Evolutionary conservation across 495 filamentous ascomycete genomes (phyloP), one percentile per base, ranked within the genome.

Genomic region (Apiosordaria backusii): DNA sequence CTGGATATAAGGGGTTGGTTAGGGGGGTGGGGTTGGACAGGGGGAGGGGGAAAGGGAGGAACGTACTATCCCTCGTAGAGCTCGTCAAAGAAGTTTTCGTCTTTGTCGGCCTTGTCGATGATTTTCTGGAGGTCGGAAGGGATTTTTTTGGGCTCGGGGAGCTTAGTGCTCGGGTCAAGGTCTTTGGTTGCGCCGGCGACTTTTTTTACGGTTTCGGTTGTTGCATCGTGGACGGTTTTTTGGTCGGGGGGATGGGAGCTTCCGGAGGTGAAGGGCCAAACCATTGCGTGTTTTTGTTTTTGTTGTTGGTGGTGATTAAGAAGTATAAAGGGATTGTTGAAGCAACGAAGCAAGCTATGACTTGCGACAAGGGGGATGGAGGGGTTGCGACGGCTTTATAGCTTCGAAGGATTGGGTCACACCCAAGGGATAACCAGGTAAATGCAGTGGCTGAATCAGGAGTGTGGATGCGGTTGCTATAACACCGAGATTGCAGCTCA

Each of bases 1-100:
- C 93, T 96, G 35, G 16, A 15, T 5, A 10, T 35, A 45, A 45
- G 35, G 35, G 16, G 9, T 45, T 45, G 16, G 35, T 68, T 35
- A 53, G 54, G 52, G 29, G 22, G 69, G 60, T 60, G 53, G 57
- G 62, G n/a, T n/a, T 23, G 53, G 64, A 70, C 26, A 35, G 13
- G 23, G 57, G 29, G 5, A 27, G 18, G 5, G 13, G 45, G 61
- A 29, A 18, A 21, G 26, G 26, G 22, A 21, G 23, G 22, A 45
- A 89, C 92, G 67, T 86, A 96, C 92, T 88, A 91, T 78, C 91
- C 88, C 62, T 89, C 85, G 70, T 89, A 89, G 13, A 96, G 77
- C 68, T 90, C 84, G 64, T 93, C 89, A 75, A 89, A 91, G 67
- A 93, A 88, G 57, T 85, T 87, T 19, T 93, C 91, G 2, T 96